phyloP scores from a whole-genome alignment of 148 eudicot species.

The Vaccinium macrocarpon region DNA sequence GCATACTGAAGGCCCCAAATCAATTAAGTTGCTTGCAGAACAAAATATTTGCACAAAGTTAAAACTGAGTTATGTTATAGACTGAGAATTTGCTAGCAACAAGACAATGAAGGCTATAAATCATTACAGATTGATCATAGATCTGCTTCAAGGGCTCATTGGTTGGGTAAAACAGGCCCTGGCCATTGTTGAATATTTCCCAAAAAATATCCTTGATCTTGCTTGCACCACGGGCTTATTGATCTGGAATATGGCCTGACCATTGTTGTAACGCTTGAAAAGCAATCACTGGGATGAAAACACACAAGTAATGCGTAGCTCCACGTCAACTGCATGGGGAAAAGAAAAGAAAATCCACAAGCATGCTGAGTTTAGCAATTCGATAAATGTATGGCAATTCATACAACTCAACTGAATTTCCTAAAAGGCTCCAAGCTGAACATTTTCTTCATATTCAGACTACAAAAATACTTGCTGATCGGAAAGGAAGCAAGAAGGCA shows the following conservation, averaged over 20 bases:
- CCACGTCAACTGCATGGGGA: constrained; percentile 45
- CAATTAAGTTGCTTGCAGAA: too few species aligned
- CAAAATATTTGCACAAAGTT: not conserved
- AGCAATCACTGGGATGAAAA: constrained; percentile 60
- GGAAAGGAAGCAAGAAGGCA: too few species aligned
- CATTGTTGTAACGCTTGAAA: constrained; percentile 78
- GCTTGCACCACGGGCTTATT: constrained; percentile 90
- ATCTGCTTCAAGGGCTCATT: not conserved
- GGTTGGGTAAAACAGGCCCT: not conserved
- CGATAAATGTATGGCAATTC: not conserved
- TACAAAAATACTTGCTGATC: too few species aligned
- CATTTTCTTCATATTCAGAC: too few species aligned
- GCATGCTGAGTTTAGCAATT: not conserved
- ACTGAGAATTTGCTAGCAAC: not conserved
- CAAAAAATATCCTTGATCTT: too few species aligned
- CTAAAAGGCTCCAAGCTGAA: too few species aligned
- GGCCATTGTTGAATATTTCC: too few species aligned
- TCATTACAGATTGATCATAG: not conserved
- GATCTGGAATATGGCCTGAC: constrained; percentile 49
- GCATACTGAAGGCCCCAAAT: not conserved
- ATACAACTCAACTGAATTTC: not conserved
- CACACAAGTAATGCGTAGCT: too few species aligned
- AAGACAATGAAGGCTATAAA: not conserved
- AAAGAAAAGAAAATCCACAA: not conserved
- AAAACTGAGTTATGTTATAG: not conserved